Base-by-base conservation (phyloP, 2,329 filamentous ascomycete genomes). In the Zymoseptoria brevis region DNA sequence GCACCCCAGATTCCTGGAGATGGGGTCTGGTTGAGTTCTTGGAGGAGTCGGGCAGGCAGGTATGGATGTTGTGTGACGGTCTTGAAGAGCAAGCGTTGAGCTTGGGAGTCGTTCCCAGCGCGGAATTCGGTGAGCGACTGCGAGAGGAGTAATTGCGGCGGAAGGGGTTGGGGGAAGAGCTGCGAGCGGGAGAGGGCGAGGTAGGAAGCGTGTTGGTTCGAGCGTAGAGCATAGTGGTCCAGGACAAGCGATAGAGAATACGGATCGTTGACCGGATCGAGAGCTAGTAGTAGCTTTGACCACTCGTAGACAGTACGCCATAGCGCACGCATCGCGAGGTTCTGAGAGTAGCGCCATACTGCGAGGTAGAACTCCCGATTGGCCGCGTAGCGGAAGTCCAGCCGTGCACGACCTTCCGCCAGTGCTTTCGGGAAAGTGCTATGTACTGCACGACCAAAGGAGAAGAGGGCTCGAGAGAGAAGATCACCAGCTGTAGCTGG, bases 361-460 rank as follows among this genome's bases (percentile, higher is more conserved):
- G 90, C 89, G 41, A 97, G 83, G 86, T 89, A 96, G 64, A 99
- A 86, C 73, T 97, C 93, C 50, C 94, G 83, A 72, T 97, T 97
- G 72, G 96, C 92, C 0, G 88, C 87, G 45, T 90, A 81, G 19
- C 81, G 76, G 71, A 96, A 97, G 69, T 93, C 85, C 8, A 99
- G 77, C 16, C 90, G 83, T 5, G 90, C 92, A 65, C 86, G 86
- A 35, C 94, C 94, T 69, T 87, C 82, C 57, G 88, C 83, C 5
- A 99, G 75, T 63, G 87, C 86, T 58, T 84, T 83, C 7, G 87
- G 81, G 72, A 97, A 99, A 0, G 88, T 84, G 8, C 90, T 93
- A 60, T 94, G 86, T 0, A 90, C 86, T 3, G 91, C 89, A 45
- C 93, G 84, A n/a, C 93, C 94, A 71, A 97, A 93, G 0, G 89